Evolutionary conservation across 805 yeast species (phyloP).

Genomic region (Maudiozyma turicensis): DNA sequence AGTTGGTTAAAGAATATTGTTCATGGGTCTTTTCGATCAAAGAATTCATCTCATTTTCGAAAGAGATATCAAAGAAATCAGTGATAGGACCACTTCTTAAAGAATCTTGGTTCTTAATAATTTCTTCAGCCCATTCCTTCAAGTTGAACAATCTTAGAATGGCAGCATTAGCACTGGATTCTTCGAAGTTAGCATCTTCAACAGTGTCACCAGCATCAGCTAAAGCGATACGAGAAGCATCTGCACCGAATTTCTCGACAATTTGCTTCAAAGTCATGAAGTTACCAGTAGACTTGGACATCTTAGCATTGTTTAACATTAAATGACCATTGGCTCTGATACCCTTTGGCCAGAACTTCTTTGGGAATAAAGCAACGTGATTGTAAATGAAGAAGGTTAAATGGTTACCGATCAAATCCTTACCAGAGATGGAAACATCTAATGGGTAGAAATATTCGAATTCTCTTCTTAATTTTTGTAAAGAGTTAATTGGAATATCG

Average conservation of each 20-base stretch:
- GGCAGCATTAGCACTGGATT: constrained; percentile 93
- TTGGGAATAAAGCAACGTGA: constrained; percentile 89
- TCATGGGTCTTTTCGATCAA: constrained; percentile 66
- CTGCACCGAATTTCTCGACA: constrained; percentile 88
- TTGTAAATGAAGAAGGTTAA: constrained; percentile 90
- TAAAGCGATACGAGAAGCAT: constrained; percentile 91
- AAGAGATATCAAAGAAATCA: constrained; percentile 75
- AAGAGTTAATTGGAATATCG: constrained; percentile 55
- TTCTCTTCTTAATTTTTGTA: constrained; percentile 76
- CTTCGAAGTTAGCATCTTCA: constrained; percentile 98
- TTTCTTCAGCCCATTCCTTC: constrained; percentile 92
- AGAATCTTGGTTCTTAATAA: constrained; percentile 39
- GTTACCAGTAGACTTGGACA: constrained; percentile 97
- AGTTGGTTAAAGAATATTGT: constrained; percentile 63
- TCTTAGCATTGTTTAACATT: constrained; percentile 89
- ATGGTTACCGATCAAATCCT: constrained; percentile 95
- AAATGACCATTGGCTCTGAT: constrained; percentile 93
- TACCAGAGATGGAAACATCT: constrained; percentile 87
- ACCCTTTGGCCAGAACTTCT: constrained; percentile 87
- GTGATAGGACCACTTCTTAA: constrained; percentile 47
- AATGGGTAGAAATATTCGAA: constrained; percentile 95
- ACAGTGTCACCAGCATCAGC: constrained; percentile 98
- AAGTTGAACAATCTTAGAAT: constrained; percentile 84
- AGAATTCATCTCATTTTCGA: constrained; percentile 86
- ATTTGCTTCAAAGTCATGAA: constrained; percentile 83